Base-by-base conservation (phyloP, 1,284 basidiomycete genomes). In the Coniferiporia weirii region DNA sequence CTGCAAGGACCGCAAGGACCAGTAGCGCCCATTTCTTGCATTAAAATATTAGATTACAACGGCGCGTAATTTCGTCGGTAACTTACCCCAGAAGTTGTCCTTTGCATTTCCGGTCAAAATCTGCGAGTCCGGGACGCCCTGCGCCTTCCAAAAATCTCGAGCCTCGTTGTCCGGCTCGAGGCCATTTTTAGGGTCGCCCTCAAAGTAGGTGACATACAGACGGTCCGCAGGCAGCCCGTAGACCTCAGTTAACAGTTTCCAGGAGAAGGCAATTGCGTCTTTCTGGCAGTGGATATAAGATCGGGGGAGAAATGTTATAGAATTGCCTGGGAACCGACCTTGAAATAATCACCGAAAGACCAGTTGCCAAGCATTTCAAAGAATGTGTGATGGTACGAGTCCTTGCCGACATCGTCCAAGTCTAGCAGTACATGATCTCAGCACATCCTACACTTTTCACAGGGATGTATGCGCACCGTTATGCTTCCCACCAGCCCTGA, bases 301-400 rank as follows among this genome's bases (percentile, higher is more conserved):
- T 17, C 15, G 54, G 45, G 40, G n/a, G 57, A 34, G 35, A n/a
- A 12, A 56, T 56, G 36, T 57, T 15, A 51, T 36, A 9, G 35
- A 9, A 49, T 20, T n/a, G 52, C 5, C 44, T 3, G 4, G 36
- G 6, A n/a, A 56, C 69, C 53, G 57, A 85, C 93, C 84, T 99
- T 99, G 84, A 99, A 99, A 77, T 99, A 99, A 74, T 99, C 93
- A 4, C 96, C 96, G 67, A 99, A 99, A 9, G 95, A 98, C 96
- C 96, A 99, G 75, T 99, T 99, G 48, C 96, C 96, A 64, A 99
- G 77, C 96, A 99, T 99, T 76, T 99, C 96, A 70, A 99, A 99
- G 78, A 99, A 99, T 2, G 97, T 99, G 73, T 98, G 90, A 67
- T 93, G 93, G 71, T 95, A 95, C 1, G 91, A 93, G 72, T 99